A percentile compares a stretch with the other conserved stretches of the same genome.
phyloP scores from a whole-genome alignment of 2,329 filamentous ascomycete genomes.

The Colletotrichum noveboracense region DNA sequence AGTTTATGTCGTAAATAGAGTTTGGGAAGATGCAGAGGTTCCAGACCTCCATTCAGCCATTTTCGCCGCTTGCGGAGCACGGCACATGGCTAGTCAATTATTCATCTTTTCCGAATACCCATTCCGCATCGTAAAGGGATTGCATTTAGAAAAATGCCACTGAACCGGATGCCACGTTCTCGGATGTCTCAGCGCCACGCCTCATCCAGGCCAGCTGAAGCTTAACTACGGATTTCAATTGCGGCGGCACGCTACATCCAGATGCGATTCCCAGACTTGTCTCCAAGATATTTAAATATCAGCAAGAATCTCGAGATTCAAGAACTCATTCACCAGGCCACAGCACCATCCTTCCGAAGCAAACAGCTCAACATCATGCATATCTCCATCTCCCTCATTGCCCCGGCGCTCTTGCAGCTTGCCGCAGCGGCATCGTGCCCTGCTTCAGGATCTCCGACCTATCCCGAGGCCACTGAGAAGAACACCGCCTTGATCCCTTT shows the following conservation, averaged over 20 bases:
- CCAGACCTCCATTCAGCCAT: background rate
- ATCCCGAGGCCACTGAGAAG: background rate
- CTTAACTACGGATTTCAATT: background rate
- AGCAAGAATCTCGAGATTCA: background rate
- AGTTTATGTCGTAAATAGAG: background rate
- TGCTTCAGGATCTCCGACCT: background rate
- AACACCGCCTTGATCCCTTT: background rate
- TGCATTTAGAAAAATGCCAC: background rate
- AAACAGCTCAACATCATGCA: background rate
- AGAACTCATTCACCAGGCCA: background rate
- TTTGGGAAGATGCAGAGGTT: background rate
- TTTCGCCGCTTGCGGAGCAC: background rate
- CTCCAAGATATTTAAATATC: background rate
- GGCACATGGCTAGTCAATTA: background rate
- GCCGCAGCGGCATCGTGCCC: background rate
- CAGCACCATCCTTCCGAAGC: background rate
- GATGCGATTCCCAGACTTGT: accelerated
- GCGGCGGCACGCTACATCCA: background rate
- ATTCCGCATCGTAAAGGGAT: background rate
- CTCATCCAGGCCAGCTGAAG: background rate
- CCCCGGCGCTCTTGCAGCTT: background rate
- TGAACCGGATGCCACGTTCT: background rate
- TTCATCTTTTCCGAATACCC: background rate
- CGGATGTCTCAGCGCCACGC: background rate
- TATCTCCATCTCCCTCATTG: background rate